A percentile compares a stretch with the other conserved stretches of the same genome.
phyloP scores from a whole-genome alignment of 148 eudicot genomes.

The Camellia sinensis region DNA sequence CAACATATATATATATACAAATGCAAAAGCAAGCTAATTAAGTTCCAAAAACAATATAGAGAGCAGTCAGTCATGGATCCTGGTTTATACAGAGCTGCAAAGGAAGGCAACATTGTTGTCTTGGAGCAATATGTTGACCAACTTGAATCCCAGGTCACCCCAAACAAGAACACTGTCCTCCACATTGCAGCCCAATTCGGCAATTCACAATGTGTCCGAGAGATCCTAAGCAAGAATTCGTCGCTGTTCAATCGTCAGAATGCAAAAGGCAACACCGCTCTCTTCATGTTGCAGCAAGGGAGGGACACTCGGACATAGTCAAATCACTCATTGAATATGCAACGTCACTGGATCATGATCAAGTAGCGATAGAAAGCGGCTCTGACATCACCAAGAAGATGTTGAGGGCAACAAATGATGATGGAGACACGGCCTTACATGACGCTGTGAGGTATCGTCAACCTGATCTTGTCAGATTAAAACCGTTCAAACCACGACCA shows the following conservation, averaged over 20 bases:
- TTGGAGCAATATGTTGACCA: not conserved
- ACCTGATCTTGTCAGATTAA: not conserved
- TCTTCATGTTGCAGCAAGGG: slow-evolving; percentile 10
- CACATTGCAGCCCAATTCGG: slow-evolving; percentile 17
- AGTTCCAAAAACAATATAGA: too few species aligned
- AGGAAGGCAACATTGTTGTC: not conserved
- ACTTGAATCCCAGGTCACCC: slow-evolving; percentile 1
- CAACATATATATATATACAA: too few species aligned
- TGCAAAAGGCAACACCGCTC: not conserved
- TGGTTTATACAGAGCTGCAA: slow-evolving; percentile 11
- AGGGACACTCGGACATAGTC: not conserved
- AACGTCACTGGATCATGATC: not conserved
- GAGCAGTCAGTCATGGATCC: not conserved
- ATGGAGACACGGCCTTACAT: slow-evolving; percentile 9
- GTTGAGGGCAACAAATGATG: not conserved
- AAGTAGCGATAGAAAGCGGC: slow-evolving; percentile 8
- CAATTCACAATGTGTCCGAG: not conserved
- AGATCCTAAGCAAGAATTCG: not conserved
- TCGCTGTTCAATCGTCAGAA: not conserved
- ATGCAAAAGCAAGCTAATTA: too few species aligned
- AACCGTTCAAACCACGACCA: too few species aligned
- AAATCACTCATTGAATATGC: slow-evolving; percentile 6
- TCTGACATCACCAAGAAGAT: slow-evolving; percentile 13
- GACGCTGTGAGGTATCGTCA: slow-evolving; percentile 14
- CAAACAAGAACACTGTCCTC: slow-evolving; percentile 17